These are phyloP conservation scores for Stagonosporopsis tanaceti DNA, from an alignment of 2,329 filamentous ascomycete species.

Conservation along the genomic window DNA sequence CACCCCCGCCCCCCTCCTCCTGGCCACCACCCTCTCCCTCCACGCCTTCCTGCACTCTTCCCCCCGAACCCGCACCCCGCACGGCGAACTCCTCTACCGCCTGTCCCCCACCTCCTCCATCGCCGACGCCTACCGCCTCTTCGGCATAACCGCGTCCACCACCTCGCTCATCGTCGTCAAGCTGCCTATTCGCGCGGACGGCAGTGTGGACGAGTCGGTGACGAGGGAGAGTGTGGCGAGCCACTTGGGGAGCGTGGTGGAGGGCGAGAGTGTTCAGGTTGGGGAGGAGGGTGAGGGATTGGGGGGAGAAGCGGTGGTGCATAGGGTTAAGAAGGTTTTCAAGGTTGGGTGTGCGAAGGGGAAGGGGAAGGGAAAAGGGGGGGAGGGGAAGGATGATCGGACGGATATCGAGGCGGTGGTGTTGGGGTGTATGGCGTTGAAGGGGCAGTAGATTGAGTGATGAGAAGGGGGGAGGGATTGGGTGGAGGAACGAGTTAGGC, in stretches of 20 bases:
- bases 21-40: slow-evolving; percentile 80
- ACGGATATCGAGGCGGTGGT: slow-evolving; percentile 73
- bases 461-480: too few species aligned
- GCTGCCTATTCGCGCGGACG: slow-evolving; percentile 58
- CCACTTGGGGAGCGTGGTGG: slow-evolving; percentile 37
- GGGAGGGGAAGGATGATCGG: slow-evolving; percentile 51
- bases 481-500: too few species aligned
- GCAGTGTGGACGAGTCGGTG: slow-evolving; percentile 13
- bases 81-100: slow-evolving; percentile 85
- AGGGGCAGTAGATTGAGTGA: slow-evolving; percentile 59
- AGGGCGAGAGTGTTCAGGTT: slow-evolving; percentile 36
- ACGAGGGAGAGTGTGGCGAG: slow-evolving; percentile 35
- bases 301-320: slow-evolving; percentile 58
- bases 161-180: slow-evolving; percentile 82
- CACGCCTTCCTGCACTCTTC: slow-evolving; percentile 67
- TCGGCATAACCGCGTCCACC: slow-evolving; percentile 78
- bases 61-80: slow-evolving; percentile 79
- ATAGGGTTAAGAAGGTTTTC: slow-evolving; percentile 82
- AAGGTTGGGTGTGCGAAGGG: slow-evolving; percentile 68
- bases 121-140: slow-evolving; percentile 86
- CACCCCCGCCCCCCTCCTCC: slow-evolving; percentile 75
- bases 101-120: slow-evolving; percentile 90
- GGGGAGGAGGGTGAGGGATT: slow-evolving; percentile 48
- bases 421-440: slow-evolving; percentile 79
- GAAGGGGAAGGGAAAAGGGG: slow-evolving; percentile 36